Percentiles rank a stretch among this genome's conserved stretches.
These are phyloP conservation scores for Perilla frutescens DNA, from an alignment of 257 asterid species.

Conservation along the genomic window DNA sequence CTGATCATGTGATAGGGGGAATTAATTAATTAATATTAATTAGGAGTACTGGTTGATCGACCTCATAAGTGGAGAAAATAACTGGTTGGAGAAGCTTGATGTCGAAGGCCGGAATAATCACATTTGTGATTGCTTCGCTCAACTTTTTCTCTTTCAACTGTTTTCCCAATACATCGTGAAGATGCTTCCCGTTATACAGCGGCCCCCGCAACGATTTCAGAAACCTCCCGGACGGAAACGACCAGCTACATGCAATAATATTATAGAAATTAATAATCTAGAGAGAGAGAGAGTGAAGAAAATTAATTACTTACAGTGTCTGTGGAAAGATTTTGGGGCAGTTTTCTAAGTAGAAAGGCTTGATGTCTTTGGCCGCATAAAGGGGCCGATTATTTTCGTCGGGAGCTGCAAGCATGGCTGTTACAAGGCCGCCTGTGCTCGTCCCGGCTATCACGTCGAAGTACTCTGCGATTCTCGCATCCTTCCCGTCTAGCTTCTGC, in stretches of 20 bases:
- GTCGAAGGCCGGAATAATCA: constrained; percentile 74
- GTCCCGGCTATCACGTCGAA: constrained; percentile 65
- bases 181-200: constrained; percentile 59
- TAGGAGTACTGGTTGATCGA: not conserved
- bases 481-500: constrained; percentile 53
- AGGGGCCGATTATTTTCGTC: constrained; percentile 57
- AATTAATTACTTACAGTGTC: constrained; percentile 28
- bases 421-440: constrained; percentile 70
- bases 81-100: constrained; percentile 72
- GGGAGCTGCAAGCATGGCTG: constrained; percentile 70
- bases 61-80: constrained; percentile 60
- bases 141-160: constrained; percentile 44
- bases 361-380: constrained; percentile 61
- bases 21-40: too few relatives aligned
- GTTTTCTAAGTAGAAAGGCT: constrained; percentile 61
- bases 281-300: too few relatives aligned
- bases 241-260: constrained; percentile 19
- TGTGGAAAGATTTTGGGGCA: constrained; percentile 71
- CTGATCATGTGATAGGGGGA: too few relatives aligned
- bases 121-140: constrained; percentile 63
- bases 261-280: too few relatives aligned
- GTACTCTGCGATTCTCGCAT: constrained; percentile 58
- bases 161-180: constrained; percentile 43
- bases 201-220: constrained; percentile 55
- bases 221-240: constrained; percentile 22